Base-by-base conservation (phyloP, 2,329 filamentous ascomycete genomes). In the Hypoxylon sp. region DNA sequence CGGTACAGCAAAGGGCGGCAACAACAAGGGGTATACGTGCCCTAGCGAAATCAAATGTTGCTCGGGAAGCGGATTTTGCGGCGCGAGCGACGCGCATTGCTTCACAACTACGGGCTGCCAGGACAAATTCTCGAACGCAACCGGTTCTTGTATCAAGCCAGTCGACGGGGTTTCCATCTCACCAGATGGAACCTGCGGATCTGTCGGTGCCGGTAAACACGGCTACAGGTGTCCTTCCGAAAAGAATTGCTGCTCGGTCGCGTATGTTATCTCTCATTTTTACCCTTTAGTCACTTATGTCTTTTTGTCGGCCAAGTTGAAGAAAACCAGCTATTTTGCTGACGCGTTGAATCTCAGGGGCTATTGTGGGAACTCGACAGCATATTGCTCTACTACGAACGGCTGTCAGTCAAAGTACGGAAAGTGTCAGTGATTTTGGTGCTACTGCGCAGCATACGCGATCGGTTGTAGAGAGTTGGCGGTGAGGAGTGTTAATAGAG, bases 171-270 rank as follows among this genome's bases (percentile, higher is more conserved):
- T 69, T 4, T 74, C 73, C n/a, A 49, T 77, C 43, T 74, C 75
- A 0, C 62, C 75, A n/a, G 77, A 79, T 49, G 76, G 76, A 5
- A 79, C 77, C 0, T 79, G 77, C 50, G 76, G 77, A 3, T 60
- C 63, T 1, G 70, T 66, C 3, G 75, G 72, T 0, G 75, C 60
- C 2, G 77, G 76, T 4, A 71, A 73, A 63, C 68, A 67, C 7
- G 77, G 76, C 10, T 79, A 79, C 46, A 67, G 67, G 32, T 79
- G 77, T 36, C 73, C 76, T 2, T 63, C 56, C 0, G 70, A 69
- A 4, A 72, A 65, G 2, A 62, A 36, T 1, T 79, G 76, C 51
- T 79, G 75, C 60, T 76, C 74, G 17, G 65, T 69, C 28, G 62
- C 75, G 76, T 77, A 68, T 48, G 76, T 75, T 5, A 23, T 36